Evolutionary conservation across 805 yeast genomes (phyloP).

Genomic region (Ogataea trehaloabstinens): DNA sequence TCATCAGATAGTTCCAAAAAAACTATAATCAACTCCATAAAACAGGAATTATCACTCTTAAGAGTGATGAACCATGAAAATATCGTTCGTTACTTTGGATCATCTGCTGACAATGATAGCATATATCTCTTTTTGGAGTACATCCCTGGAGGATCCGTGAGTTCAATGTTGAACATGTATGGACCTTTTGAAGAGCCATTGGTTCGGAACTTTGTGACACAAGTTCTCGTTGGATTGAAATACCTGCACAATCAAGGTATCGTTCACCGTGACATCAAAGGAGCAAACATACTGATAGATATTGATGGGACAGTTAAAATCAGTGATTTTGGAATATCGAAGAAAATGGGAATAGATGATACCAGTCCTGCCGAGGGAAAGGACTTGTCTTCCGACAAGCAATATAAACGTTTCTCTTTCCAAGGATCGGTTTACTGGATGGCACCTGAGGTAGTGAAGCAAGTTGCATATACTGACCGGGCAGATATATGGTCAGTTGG

Average conservation of each 20-base stretch:
- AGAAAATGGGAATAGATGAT: slow-evolving; percentile 37
- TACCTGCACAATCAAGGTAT: slow-evolving; percentile 57
- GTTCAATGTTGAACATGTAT: slow-evolving; percentile 53
- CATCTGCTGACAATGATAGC: slow-evolving; percentile 66
- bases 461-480: slow-evolving; percentile 83
- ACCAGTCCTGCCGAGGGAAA: slow-evolving; percentile 12
- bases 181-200: slow-evolving; percentile 64
- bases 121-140: slow-evolving; percentile 71
- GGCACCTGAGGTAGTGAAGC: slow-evolving; percentile 99
- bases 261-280: slow-evolving; percentile 63
- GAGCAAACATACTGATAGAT: slow-evolving; percentile 60
- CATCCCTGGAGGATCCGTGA: slow-evolving; percentile 48
- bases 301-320: slow-evolving; percentile 61
- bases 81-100: slow-evolving; percentile 89
- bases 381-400: slow-evolving; percentile 30
- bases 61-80: slow-evolving; percentile 84
- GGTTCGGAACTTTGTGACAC: slow-evolving; percentile 52
- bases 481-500: slow-evolving; percentile 99
- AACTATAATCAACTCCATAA: slow-evolving; percentile 72
- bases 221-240: slow-evolving; percentile 53
- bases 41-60: slow-evolving; percentile 75
- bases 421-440: slow-evolving; percentile 98
- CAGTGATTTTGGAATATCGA: slow-evolving; percentile 66
- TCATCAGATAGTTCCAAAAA: slow-evolving; percentile 30
- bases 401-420: slow-evolving; percentile 66